Evolutionary conservation across 257 asterid species (phyloP).

Genomic region (Verbascum thapsus): DNA sequence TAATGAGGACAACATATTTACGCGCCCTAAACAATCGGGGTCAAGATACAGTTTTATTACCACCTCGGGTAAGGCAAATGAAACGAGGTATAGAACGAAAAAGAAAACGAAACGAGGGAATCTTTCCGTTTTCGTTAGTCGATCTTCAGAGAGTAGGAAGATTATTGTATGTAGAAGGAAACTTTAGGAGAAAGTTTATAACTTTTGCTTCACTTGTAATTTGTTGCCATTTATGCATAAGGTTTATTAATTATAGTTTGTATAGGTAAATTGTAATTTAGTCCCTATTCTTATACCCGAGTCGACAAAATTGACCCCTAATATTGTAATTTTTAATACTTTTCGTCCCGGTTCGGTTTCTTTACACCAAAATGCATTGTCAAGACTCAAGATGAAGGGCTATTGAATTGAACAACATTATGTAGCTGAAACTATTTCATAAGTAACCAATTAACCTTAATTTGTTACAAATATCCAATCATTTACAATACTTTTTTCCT

Average conservation of each 20-base stretch:
- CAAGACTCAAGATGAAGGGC: background rate
- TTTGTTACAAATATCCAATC: conserved; percentile 6
- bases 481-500: conserved; percentile 42
- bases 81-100: conserved; percentile 13
- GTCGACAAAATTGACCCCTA: no score
- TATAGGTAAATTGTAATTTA: background rate
- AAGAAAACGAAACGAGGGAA: background rate
- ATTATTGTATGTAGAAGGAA: conserved; percentile 1
- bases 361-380: no score
- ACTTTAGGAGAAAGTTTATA: background rate
- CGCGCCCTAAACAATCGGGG: conserved; percentile 32
- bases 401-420: background rate
- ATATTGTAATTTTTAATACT: no score
- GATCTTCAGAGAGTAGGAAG: background rate
- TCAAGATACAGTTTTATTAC: conserved; percentile 33
- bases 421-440: background rate
- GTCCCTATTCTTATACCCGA: no score
- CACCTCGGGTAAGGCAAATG: conserved; percentile 30
- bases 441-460: background rate
- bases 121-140: no score
- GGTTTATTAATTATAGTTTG: conserved; percentile 3
- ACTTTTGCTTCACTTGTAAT: background rate
- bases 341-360: no score
- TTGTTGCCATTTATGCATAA: background rate
- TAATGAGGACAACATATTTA: conserved; percentile 27